Percentiles rank a stretch among this genome's conserved stretches.
Conservation (phyloP, 495 filamentous ascomycete genomes). For the Aspergillus cavernicola region DNA sequence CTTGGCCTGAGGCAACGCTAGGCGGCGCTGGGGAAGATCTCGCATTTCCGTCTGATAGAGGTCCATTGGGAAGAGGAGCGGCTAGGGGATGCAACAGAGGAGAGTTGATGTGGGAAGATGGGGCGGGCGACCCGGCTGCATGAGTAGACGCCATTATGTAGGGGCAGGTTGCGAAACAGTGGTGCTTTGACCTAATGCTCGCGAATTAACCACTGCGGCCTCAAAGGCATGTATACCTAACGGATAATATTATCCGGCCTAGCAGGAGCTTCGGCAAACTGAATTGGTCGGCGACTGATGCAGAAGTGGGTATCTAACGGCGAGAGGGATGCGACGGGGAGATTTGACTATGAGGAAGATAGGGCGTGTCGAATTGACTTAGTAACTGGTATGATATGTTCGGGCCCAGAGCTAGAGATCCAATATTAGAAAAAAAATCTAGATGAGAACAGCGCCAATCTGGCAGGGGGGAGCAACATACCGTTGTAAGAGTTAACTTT, state of each 20-base stretch:
- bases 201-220: not conserved
- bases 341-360: no score
- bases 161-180: not conserved
- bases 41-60: slow-evolving; percentile 31
- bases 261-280: no score
- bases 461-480: no score
- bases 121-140: slow-evolving; percentile 37
- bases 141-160: slow-evolving; percentile 37
- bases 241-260: not conserved
- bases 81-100: slow-evolving; percentile 31
- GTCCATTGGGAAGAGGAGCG: slow-evolving; percentile 27
- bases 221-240: not conserved
- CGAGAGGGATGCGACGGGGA: no score
- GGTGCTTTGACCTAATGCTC: not conserved
- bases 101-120: slow-evolving; percentile 44
- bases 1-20: slow-evolving; percentile 31
- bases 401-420: no score
- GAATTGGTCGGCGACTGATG: no score
- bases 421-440: no score
- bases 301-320: no score
- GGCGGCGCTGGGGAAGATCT: slow-evolving; percentile 39
- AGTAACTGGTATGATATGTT: no score
- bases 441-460: no score
- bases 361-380: no score
- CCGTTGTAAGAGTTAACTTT: no score